Base-by-base conservation (phyloP, 1,139 yeast genomes). In the Schizosaccharomyces versatilis region DNA sequence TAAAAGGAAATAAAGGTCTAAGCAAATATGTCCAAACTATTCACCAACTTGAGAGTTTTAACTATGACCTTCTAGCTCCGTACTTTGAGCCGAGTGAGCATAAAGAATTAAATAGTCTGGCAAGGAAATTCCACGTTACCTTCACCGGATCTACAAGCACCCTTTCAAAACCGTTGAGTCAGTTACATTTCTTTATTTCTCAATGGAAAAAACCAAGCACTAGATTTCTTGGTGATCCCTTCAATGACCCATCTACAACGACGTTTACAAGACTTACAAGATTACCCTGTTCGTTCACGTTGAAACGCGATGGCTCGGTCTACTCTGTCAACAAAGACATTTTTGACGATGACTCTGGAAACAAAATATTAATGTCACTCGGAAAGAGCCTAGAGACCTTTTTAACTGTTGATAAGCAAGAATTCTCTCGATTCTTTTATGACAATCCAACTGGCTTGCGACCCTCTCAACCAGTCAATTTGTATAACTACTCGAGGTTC, bases 71-170 rank as follows among this genome's bases (percentile, higher is more conserved):
- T 9, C 69, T 82, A 1, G 70, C 78, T 1, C 65, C 69, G 2
- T 86, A 80, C 62, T 75, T 79, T 5, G 75, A 85, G 0, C 81
- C 94, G 0, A 77, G 84, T 1, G 76, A 77, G 62, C 95, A 86
- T 67, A 60, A 65, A 9, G 65, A 64, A 1, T 68, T 88, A 54
- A 64, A 76, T 0, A 58, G 68, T 8, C 66, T 81, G 14, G 80
- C 94, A 0, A 61, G 61, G 9, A 59, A 65, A 6, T 57, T 68
- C 32, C 63, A 67, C 15, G 68, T 71, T 36, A 72, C 70, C 57
- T 88, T 73, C 64, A 77, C 77, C 59, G 83, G 94, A 1, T 85
- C 96, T 0, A 86, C 97, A 0, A 83, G 94, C 24, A 82, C 95
- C 1, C 75, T 90, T 82, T 86, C 97, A 0, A 73, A 80, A 0